phyloP scores from a whole-genome alignment of 192 early-diverging fungal genomes.

The Coemansia sp. region DNA sequence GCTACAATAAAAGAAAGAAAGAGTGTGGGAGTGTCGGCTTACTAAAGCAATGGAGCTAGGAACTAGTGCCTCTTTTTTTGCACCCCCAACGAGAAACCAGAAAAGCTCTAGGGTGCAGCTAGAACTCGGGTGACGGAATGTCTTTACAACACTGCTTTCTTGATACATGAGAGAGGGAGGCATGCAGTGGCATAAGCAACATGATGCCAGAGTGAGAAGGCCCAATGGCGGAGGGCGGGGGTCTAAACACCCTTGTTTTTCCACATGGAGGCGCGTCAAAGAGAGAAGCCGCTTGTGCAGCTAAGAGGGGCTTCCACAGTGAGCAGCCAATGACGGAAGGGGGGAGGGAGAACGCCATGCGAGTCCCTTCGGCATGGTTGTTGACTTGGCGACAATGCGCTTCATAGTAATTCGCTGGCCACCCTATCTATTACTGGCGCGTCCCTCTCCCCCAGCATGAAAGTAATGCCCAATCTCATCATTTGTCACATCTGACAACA shows the following conservation, averaged over 20 bases:
- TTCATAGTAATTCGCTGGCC: background rate
- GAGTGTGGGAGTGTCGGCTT: background rate
- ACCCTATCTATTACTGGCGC: background rate
- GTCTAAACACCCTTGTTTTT: background rate
- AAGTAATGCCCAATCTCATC: background rate
- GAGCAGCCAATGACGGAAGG: conserved; percentile 8
- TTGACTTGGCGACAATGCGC: conserved; percentile 2
- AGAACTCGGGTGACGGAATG: background rate
- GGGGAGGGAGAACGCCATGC: background rate
- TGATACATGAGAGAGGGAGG: background rate
- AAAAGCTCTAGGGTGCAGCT: background rate
- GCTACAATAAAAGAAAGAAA: background rate
- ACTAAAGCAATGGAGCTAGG: background rate
- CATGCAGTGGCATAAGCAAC: background rate
- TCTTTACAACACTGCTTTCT: background rate
- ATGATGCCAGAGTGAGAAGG: conserved; percentile 3
- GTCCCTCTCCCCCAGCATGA: background rate
- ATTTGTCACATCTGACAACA: background rate
- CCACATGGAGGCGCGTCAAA: background rate
- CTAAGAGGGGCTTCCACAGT: background rate
- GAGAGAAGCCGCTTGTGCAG: background rate
- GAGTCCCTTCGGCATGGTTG: no score
- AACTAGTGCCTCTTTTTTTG: background rate
- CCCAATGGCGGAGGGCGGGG: background rate
- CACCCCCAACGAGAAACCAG: background rate